Evolutionary conservation across 225 moss, liverwort and hornwort genomes (phyloP), one percentile per base, ranked within the genome.

Genomic region (Lunularia cruciata): DNA sequence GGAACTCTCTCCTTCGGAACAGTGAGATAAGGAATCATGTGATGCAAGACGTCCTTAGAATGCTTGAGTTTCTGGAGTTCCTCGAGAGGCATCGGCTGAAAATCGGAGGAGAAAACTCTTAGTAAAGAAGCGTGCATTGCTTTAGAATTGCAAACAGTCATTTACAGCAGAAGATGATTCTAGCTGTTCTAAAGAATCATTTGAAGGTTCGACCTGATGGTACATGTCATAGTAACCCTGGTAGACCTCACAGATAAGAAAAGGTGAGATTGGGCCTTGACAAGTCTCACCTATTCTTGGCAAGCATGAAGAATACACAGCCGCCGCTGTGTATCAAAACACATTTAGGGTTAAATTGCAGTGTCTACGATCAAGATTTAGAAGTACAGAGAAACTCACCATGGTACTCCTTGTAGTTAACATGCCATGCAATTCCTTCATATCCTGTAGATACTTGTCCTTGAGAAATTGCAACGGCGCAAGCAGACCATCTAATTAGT

Each of bases 41-140:
- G 80, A 10, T 96, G 87, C 57, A 96, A 71, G 33, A 92, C 92
- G 73, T 96, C 96, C 52, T 96, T 96, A 45, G 92, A 96, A 38
- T 96, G 96, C 54, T 89, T 89, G 28, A 96, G 79, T 57, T 96
- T 96, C n/a, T 92, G 90, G 16, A 89, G 89, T 67, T 96, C 92
- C 66, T 92, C 92, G 7, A 89, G 88, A 14, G 96, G 89, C 96
- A 92, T 92, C 34, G 89, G 87, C 96, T 96, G 81, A 33, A 36
- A 67, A 3, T 30, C 46, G 31, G 32, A 47, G 6, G 6, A 6
- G 13, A 40, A 13, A 40, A 40, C 13, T n/a, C n/a, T n/a, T n/a
- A n/a, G n/a, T n/a, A n/a, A n/a, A n/a, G n/a, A n/a, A n/a, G n/a
- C n/a, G n/a, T n/a, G n/a, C n/a, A n/a, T n/a, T n/a, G n/a, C n/a